These are phyloP conservation scores for Dissophora ornata DNA, from an alignment of 192 early-diverging fungal genomes.

Conservation along the genomic window DNA sequence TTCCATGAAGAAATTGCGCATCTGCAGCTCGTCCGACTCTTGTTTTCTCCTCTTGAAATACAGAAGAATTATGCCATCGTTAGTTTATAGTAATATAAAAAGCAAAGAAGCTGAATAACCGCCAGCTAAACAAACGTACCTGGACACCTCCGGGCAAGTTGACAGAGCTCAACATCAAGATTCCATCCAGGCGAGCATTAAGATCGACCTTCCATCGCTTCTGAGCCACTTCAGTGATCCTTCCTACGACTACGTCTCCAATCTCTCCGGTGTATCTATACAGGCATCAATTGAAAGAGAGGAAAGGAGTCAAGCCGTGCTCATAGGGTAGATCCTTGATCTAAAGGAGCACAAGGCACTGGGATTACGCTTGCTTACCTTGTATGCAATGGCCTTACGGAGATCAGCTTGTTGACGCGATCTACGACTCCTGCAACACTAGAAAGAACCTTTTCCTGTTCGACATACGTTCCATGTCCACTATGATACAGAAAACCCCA, in stretches of 20 bases:
- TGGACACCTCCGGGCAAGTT: conserved; percentile 96
- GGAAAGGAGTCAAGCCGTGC: not conserved
- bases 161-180: conserved; percentile 88
- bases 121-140: conserved; percentile 61
- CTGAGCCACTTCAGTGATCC: conserved; percentile 90
- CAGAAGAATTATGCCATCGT: too few relatives aligned
- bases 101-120: not conserved
- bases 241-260: conserved; percentile 96
- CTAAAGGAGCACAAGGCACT: too few relatives aligned
- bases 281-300: not conserved
- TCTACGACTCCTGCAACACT: conserved; percentile 93
- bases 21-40: conserved; percentile 96
- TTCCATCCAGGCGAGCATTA: conserved; percentile 86
- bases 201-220: conserved; percentile 98
- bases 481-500: conserved; percentile 51
- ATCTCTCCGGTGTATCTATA: conserved; percentile 87
- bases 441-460: conserved; percentile 76
- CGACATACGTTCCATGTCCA: conserved; percentile 91
- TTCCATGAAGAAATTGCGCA: conserved; percentile 94
- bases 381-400: conserved; percentile 87
- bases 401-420: conserved; percentile 95
- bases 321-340: not conserved
- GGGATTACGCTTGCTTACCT: conserved; percentile 57
- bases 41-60: conserved; percentile 82
- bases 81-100: too few relatives aligned